Conservation (phyloP, 768 basidiomycete species). For the Suillus spraguei region DNA sequence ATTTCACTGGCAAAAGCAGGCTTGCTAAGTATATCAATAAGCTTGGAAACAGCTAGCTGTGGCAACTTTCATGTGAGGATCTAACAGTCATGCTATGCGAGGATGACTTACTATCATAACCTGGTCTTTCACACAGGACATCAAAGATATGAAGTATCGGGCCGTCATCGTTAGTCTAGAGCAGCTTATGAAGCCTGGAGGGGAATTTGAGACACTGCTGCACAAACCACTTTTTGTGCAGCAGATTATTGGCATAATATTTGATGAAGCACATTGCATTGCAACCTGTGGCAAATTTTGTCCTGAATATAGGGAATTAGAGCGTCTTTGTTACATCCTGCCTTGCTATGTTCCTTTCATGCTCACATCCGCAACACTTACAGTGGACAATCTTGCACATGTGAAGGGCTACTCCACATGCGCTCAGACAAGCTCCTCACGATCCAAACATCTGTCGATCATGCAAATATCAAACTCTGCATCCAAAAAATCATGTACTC, state of each 20-base stretch:
- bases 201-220: background rate
- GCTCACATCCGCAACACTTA: background rate
- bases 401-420: background rate
- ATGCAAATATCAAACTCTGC: background rate
- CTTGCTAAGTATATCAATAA: background rate
- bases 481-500: background rate
- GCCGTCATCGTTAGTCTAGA: background rate
- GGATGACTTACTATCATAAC: background rate
- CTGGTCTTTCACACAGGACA: background rate
- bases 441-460: background rate
- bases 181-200: background rate
- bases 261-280: background rate
- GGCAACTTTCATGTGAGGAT: background rate
- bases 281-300: background rate
- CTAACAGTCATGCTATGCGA: background rate
- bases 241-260: background rate
- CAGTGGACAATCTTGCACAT: background rate
- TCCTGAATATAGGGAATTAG: background rate
- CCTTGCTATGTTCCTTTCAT: background rate
- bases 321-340: background rate
- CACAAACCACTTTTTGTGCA: background rate
- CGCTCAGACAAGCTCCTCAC: background rate
- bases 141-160: background rate
- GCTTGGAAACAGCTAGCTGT: background rate
- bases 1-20: background rate